Evolutionary conservation across 2,329 filamentous ascomycete species (phyloP), one percentile per base, ranked within the genome.

Genomic region (Helminthosporium solani): DNA sequence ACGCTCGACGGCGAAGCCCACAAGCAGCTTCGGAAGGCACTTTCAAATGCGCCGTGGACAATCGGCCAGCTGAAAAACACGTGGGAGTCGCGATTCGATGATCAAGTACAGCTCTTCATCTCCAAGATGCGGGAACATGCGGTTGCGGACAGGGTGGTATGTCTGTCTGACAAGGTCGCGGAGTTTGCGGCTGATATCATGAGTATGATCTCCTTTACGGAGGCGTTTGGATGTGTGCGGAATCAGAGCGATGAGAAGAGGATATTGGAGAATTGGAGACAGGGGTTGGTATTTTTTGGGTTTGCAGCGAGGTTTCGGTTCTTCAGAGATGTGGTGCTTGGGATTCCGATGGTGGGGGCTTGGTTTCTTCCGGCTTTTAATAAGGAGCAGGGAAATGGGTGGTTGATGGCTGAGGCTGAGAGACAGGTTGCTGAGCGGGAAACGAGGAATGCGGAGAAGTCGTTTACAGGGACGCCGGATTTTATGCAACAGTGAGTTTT

Each of bases 171-270:
- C 46, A 73, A 70, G 42, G 59, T 70, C 3, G 68, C 68, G 15
- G 63, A 73, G 46, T 74, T 72, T 47, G 70, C 71, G 2, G 69
- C 70, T 3, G 72, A 75, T 37, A 66, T 73, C 33, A 70, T 75
- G 63, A 69, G 66, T 7, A 68, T 70, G 60, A 59, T 74, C 7
- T 62, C 61, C 2, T 74, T 75, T 47, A 58, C 54, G 3, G 37
- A 63, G 2, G 57, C 70, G 2, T 74, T 70, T 59, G 71, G 71
- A 0, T 70, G 70, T 41, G 66, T 74, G 12, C 44, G 60, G 48
- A 70, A 72, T 36, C 61, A 67, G 44, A 61, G 67, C 19, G 72
- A 74, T 51, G 70, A 73, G 47, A 63, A 66, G 20, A 49, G 53
- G 12, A 60, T 73, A 16, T 53, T 73, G 11, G 43, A 40, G 9